Conservation (phyloP, 1,284 basidiomycete species). For the Chalciporus piperatoides region DNA sequence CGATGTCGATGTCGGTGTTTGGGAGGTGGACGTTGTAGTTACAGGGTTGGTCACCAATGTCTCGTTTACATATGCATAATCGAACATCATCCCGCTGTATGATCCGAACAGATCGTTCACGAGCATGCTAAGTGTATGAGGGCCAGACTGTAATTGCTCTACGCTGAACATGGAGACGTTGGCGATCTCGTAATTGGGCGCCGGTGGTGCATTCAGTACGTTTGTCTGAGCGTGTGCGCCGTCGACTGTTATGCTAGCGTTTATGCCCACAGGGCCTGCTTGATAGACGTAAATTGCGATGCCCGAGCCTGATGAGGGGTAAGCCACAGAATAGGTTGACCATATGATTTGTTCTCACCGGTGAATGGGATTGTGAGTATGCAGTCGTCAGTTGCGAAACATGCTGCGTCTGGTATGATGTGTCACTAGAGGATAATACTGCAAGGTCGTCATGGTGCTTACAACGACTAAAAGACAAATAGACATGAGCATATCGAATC, state of each 20-base stretch:
- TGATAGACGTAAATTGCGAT: slow-evolving; percentile 23
- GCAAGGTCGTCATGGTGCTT: neutral
- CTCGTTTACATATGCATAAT: slow-evolving; percentile 25
- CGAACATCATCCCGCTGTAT: slow-evolving; percentile 27
- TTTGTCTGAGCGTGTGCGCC: slow-evolving; percentile 8
- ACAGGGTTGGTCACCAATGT: slow-evolving; percentile 8
- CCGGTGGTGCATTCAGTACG: slow-evolving; percentile 18
- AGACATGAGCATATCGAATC: neutral
- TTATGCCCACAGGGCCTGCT: slow-evolving; percentile 23
- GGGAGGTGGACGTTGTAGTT: slow-evolving; percentile 1
- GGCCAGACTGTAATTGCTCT: slow-evolving; percentile 16
- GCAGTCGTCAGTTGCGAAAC: slow-evolving; percentile 18
- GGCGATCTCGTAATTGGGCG: slow-evolving; percentile 16
- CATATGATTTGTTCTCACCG: slow-evolving; percentile 8
- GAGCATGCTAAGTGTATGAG: slow-evolving; percentile 14
- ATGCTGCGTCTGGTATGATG: slow-evolving; percentile 19
- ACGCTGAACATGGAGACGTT: slow-evolving; percentile 27
- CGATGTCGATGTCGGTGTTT: neutral
- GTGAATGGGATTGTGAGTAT: slow-evolving; percentile 23
- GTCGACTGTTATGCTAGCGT: slow-evolving; percentile 22
- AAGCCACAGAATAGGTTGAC: neutral
- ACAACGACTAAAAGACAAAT: slow-evolving; percentile 17
- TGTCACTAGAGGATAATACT: neutral
- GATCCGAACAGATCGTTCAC: slow-evolving; percentile 19
- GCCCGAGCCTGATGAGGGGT: slow-evolving; percentile 17